Evolutionary conservation across 352 stramenopile species (phyloP).

Genomic region (Peronospora tabacina): DNA sequence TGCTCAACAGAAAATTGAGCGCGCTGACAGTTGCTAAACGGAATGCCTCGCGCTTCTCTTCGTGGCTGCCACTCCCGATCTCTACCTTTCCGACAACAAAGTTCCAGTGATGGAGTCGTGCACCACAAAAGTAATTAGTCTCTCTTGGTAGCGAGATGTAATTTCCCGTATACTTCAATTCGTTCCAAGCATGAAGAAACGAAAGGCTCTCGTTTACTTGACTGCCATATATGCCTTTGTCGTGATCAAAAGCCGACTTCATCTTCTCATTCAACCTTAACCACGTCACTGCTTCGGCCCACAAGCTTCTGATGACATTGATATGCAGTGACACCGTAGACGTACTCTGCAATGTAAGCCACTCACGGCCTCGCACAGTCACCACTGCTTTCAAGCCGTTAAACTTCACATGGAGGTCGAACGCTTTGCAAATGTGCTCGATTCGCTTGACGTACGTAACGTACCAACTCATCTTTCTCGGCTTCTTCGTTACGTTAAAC

Average conservation of each 20-base stretch:
- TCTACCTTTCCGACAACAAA: constrained; percentile 61
- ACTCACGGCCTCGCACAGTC: constrained; percentile 41
- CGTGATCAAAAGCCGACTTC: constrained; percentile 24
- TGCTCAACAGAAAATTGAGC: constrained; percentile 35
- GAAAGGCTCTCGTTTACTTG: constrained; percentile 25
- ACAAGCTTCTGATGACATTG: constrained; percentile 41
- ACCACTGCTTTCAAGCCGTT: constrained; percentile 31
- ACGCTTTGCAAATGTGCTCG: constrained; percentile 28
- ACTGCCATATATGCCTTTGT: constrained; percentile 12
- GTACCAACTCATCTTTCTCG: constrained; percentile 66
- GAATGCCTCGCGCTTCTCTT: constrained; percentile 45
- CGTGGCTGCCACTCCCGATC: constrained; percentile 55
- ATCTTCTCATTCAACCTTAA: constrained; percentile 34
- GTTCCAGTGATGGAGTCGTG: constrained; percentile 47
- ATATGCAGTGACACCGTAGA: constrained; percentile 42
- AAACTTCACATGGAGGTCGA: constrained; percentile 40
- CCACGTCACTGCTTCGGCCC: constrained; percentile 42
- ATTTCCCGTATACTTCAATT: constrained; percentile 34
- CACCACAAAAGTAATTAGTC: constrained; percentile 41
- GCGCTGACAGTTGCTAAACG: constrained; percentile 35
- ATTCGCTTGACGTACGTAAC: constrained; percentile 54
- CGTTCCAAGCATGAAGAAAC: constrained; percentile 50
- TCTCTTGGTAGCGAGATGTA: constrained; percentile 36
- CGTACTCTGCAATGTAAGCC: constrained; percentile 33
- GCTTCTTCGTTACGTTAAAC: constrained; percentile 57